Evolutionary conservation across 805 yeast species (phyloP).

Genomic region (Pichia manshurica): DNA sequence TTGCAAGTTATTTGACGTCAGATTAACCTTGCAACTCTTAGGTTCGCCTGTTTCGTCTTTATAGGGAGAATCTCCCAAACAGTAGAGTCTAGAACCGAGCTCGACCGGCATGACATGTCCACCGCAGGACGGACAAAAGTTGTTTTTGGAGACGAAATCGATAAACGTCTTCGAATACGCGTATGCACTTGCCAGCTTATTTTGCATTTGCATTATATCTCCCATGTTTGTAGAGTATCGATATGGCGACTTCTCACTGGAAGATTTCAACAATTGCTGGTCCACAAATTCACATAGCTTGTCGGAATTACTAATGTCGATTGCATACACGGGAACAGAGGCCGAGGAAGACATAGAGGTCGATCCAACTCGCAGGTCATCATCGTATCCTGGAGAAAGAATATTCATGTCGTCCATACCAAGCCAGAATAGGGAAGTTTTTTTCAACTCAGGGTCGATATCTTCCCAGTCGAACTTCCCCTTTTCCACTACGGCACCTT

Average conservation of each 20-base stretch:
- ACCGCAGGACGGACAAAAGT: slow-evolving; percentile 88
- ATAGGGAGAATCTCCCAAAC: slow-evolving; percentile 35
- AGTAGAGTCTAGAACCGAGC: slow-evolving; percentile 58
- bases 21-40: slow-evolving; percentile 39
- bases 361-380: slow-evolving; percentile 40
- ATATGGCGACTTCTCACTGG: background rate
- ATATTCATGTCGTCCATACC: slow-evolving; percentile 9
- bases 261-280: background rate
- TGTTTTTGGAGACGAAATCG: slow-evolving; percentile 75
- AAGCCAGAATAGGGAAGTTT: slow-evolving; percentile 9
- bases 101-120: slow-evolving; percentile 51
- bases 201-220: slow-evolving; percentile 22
- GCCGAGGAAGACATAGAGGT: too few species aligned
- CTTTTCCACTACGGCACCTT: background rate
- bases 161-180: slow-evolving; percentile 80
- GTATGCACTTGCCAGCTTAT: slow-evolving; percentile 56
- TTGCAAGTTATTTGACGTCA: slow-evolving; percentile 56
- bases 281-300: slow-evolving; percentile 5
- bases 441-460: slow-evolving; percentile 2
- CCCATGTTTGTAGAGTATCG: slow-evolving; percentile 1
- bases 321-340: slow-evolving; percentile 47
- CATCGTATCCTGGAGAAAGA: slow-evolving; percentile 29
- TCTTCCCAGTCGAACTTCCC: background rate
- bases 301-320: slow-evolving; percentile 43
- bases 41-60: too few species aligned